Evolutionary conservation across 176 grass and related monocot genomes (phyloP), one percentile per base, ranked within the genome.

Genomic region (Tillandsia fasciculata): DNA sequence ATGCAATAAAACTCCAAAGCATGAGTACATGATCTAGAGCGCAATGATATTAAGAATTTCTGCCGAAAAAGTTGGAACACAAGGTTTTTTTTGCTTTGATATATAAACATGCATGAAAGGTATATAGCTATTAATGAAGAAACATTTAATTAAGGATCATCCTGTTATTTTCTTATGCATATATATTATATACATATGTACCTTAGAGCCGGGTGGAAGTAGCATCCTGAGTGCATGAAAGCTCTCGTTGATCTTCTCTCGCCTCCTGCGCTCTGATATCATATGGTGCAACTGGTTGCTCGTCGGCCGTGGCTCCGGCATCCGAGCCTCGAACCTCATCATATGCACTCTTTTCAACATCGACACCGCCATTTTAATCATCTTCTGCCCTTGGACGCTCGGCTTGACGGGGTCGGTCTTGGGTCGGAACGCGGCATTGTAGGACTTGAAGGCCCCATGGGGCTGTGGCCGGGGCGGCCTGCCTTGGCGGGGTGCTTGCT

Each of bases 221-320:
- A 99, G 72, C 74, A 70, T 17, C 48, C 52, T 90, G 77, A 99
- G 89, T 2, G 84, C 82, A 50, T 84, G 63, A 77, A 99, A 99
- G 72, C 84, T 85, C 14, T 93, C 89, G 50, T 99, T 99, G 65
- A 99, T 82, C 77, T 93, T 99, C 79, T 88, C 82, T 17, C 94
- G 79, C 9, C 94, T 74, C 65, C 81, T 90, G 68, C 94, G 87
- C 79, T 97, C 94, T 2, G 95, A 87, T 63, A 99, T 82, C 71
- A 90, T 69, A 80, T 99, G 95, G 74, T 93, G 87, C 72, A 93
- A 73, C 74, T 99, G 95, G 83, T 79, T 90, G 63, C 61, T 85
- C 8, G 79, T 29, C 11, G 85, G 53, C 50, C 51, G 68, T 8
- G 48, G 1, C 29, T 9, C 58, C 49, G 52, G 10, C 28, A 1